Conservation (phyloP, 1,284 basidiomycete genomes). For the Agroathelia rolfsii region DNA sequence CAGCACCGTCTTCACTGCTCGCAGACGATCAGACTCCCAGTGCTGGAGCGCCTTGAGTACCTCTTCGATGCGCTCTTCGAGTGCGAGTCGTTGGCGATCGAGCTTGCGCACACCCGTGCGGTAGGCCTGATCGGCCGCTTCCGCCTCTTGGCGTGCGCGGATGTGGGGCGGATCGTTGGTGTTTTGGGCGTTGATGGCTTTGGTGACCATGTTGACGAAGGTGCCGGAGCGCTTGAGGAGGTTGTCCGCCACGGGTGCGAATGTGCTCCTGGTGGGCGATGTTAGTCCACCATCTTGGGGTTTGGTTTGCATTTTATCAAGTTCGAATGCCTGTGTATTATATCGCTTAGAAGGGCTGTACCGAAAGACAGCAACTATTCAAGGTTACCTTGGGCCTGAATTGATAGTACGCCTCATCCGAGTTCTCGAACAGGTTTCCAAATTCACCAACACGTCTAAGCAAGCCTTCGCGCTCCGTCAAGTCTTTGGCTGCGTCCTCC, state of each 20-base stretch:
- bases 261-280: constrained; percentile 27
- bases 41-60: constrained; percentile 69
- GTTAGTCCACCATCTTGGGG: constrained; percentile 20
- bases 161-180: constrained; percentile 56
- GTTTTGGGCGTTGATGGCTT: constrained; percentile 47
- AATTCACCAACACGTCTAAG: constrained; percentile 73
- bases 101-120: constrained; percentile 66
- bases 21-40: constrained; percentile 78
- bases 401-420: constrained; percentile 71
- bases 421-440: constrained; percentile 67
- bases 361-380: constrained; percentile 10
- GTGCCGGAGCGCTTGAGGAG: constrained; percentile 58
- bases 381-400: constrained; percentile 68
- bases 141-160: constrained; percentile 65
- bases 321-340: constrained; percentile 51
- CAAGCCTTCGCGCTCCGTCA: constrained; percentile 67
- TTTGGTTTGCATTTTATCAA: constrained; percentile 32
- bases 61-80: constrained; percentile 82
- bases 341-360: constrained; percentile 2
- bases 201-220: constrained; percentile 63
- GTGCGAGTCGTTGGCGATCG: constrained; percentile 68
- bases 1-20: constrained; percentile 77
- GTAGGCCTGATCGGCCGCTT: constrained; percentile 69
- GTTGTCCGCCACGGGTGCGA: constrained; percentile 40
- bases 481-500: constrained; percentile 67